These are phyloP conservation scores for Trichosphaerium sp. DNA, from an alignment of 78 protist species.

Conservation along the genomic window DNA sequence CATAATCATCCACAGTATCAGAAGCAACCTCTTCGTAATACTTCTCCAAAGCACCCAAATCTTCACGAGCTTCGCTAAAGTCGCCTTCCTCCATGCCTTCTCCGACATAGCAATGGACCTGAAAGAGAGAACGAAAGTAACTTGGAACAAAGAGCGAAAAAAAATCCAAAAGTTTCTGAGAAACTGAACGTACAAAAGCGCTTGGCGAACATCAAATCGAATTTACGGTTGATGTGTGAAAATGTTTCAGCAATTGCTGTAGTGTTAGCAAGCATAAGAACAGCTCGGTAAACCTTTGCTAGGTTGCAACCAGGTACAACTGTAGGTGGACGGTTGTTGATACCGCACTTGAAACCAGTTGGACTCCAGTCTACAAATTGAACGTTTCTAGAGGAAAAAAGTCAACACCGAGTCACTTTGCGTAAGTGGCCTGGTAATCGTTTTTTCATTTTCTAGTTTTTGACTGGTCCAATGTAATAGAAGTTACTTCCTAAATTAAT, in stretches of 20 bases:
- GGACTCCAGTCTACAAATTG: slow-evolving; percentile 98
- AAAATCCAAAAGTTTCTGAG: too few relatives aligned
- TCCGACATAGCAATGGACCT: slow-evolving; percentile 98
- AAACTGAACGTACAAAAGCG: too few relatives aligned
- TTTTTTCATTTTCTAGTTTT: too few relatives aligned
- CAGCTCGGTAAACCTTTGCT: slow-evolving; percentile 93
- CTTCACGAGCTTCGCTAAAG: slow-evolving; percentile 97
- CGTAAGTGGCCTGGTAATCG: too few relatives aligned
- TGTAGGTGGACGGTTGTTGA: slow-evolving; percentile 94
- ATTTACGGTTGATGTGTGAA: slow-evolving; percentile 82
- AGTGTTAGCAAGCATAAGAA: slow-evolving; percentile 90
- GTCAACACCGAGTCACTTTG: too few relatives aligned
- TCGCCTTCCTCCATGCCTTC: slow-evolving; percentile 99
- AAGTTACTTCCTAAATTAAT: too few relatives aligned
- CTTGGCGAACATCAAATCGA: slow-evolving; percentile 92
- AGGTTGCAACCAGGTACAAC: slow-evolving; percentile 96
- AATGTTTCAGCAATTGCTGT: slow-evolving; percentile 96
- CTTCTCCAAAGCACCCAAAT: slow-evolving; percentile 62
- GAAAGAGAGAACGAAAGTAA: too few relatives aligned
- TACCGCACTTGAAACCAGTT: slow-evolving; percentile 95
- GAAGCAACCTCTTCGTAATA: slow-evolving; percentile 30
- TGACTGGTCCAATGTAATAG: too few relatives aligned
- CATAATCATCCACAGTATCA: slow-evolving; percentile 18
- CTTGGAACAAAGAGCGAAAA: too few relatives aligned
- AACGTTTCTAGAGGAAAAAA: too few relatives aligned